Conservation (phyloP, 805 yeast genomes). For the Danielia oregonensis region DNA sequence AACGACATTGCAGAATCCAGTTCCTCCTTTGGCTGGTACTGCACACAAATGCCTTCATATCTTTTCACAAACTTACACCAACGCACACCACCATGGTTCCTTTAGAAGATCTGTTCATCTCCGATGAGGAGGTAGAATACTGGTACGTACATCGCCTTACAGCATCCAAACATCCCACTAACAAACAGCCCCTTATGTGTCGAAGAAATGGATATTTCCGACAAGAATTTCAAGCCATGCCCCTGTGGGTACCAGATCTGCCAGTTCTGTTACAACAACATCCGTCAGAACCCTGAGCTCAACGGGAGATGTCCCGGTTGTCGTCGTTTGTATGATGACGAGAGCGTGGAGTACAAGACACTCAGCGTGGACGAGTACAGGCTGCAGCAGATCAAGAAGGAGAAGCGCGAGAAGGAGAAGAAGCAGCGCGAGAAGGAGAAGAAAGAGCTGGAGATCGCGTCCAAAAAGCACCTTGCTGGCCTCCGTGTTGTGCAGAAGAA, state of each 20-base stretch:
- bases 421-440: conserved; percentile 87
- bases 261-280: conserved; percentile 96
- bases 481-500: conserved; percentile 98
- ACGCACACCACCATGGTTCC: conserved; percentile 11
- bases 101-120: conserved; percentile 41
- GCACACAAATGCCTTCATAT: too few species aligned
- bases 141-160: conserved; percentile 40
- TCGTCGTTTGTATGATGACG: conserved; percentile 90
- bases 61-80: too few species aligned
- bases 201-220: conserved; percentile 96
- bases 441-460: conserved; percentile 81
- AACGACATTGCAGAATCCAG: too few species aligned
- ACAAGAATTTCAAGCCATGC: conserved; percentile 97
- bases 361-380: conserved; percentile 85
- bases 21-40: too few species aligned
- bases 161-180: conserved; percentile 14
- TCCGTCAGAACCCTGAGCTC: conserved; percentile 90
- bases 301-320: conserved; percentile 98
- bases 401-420: conserved; percentile 75
- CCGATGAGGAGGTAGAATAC: conserved; percentile 78
- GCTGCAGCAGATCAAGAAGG: conserved; percentile 73
- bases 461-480: conserved; percentile 88
- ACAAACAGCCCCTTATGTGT: conserved; percentile 80
- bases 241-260: conserved; percentile 99
- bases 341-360: conserved; percentile 80